These are phyloP conservation scores for Oropetium thomaeum DNA, from an alignment of 176 grass and related monocot genomes.

Conservation along the genomic window DNA sequence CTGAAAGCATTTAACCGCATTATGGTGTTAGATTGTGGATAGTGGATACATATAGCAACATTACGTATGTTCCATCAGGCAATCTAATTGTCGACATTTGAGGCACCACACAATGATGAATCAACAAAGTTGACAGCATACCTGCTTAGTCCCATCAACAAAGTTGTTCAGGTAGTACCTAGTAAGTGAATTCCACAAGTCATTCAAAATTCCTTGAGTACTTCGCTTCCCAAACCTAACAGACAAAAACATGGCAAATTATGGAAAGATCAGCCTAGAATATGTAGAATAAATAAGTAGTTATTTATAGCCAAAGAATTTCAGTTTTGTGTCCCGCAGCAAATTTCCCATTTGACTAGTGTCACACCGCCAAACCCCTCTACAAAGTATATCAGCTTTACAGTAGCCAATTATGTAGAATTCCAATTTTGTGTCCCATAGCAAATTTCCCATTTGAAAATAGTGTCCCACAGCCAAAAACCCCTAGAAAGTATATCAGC, in stretches of 20 bases:
- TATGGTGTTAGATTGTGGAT: conserved; percentile 1
- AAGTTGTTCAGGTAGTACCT: conserved; percentile 99
- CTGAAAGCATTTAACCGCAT: not conserved
- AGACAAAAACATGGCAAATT: conserved; percentile 1
- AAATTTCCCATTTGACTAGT: no score
- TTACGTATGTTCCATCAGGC: not conserved
- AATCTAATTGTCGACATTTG: not conserved
- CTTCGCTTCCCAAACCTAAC: conserved; percentile 84
- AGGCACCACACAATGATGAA: conserved; percentile 12
- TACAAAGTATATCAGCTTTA: conserved; percentile 4
- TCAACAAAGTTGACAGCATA: conserved; percentile 23
- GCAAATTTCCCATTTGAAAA: no score
- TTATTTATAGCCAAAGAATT: no score
- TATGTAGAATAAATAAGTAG: not conserved
- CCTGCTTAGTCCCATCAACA: conserved; percentile 93
- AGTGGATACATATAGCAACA: not conserved
- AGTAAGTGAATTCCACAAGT: conserved; percentile 72
- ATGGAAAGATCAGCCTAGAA: not conserved
- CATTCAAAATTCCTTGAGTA: conserved; percentile 74
- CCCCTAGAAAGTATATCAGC: conserved; percentile 1
- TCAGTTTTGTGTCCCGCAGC: no score
- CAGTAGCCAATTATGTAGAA: no score
- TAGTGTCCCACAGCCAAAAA: no score
- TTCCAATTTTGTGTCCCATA: no score
- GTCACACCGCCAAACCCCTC: no score